Base-by-base conservation (phyloP, 176 grass and related monocot species). In the Oryza australiensis region DNA sequence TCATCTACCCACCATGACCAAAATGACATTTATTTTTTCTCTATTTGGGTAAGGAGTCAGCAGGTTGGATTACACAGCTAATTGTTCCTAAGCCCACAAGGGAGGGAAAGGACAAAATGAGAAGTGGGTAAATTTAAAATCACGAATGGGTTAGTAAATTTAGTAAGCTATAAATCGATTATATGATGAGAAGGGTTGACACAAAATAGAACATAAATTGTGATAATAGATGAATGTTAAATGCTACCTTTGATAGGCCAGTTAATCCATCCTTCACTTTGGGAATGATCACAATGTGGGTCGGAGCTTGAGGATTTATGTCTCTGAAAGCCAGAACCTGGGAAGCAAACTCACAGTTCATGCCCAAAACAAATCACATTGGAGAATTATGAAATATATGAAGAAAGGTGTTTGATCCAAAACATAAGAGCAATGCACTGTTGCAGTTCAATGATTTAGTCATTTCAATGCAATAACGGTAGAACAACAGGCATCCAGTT, bases 311-410 rank as follows among this genome's bases (percentile, higher is more conserved):
- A 79, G 94, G 94, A 82, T 76, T 87, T 82, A 97, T 92, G 87
- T 97, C 94, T 86, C 90, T 90, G 80, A 97, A 97, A 87, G 94
- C 94, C 65, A 94, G 68, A 45, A 87, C 94, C 94, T 97, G 83
- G 2, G 78, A 76, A 73, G 78, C 48, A 23, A 89, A 68, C 10
- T 20, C 51, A 32, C 28, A 14, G 12, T 14, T 62, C 62, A 66
- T 48, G 75, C 34, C 1, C 11, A 51, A 5, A 23, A 18, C 33
- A 75, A 6, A 49, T n/a, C 5, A 53, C 27, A 75, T 26, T 51
- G 29, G 1, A 55, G 9, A 38, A 28, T 12, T 33, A 75, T 26
- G 62, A 51, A 23, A 51, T 22, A 51, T 22, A 33, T 6, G 8
- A 18, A 70, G 5, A 29, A 1, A 80, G 29, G 33, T 12, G 35